Conservation (phyloP, 2,329 filamentous ascomycete species). For the Fusarium burgessii region DNA sequence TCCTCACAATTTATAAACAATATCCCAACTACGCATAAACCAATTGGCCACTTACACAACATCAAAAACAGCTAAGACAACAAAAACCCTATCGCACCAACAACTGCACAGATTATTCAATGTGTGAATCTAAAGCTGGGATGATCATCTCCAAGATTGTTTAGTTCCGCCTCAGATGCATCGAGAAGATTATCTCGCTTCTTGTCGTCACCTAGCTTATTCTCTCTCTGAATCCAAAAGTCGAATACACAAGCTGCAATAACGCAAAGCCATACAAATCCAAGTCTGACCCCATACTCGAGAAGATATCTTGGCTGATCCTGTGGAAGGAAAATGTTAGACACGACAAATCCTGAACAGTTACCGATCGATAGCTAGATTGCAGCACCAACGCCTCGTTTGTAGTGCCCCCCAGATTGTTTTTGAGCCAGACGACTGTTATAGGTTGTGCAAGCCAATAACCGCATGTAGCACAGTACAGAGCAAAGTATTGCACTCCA, state of each 20-base stretch:
- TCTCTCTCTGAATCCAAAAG: background rate
- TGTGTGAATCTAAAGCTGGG: background rate
- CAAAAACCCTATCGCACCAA: background rate
- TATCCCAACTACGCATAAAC: rapidly evolving
- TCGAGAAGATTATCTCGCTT: background rate
- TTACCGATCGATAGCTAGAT: no score
- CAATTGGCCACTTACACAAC: rapidly evolving
- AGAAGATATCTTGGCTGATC: background rate
- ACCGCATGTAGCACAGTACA: no score
- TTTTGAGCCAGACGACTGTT: no score
- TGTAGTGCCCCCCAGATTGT: no score
- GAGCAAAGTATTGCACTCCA: no score
- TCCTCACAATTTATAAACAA: background rate
- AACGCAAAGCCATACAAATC: background rate
- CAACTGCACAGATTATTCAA: background rate
- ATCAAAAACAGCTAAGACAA: rapidly evolving
- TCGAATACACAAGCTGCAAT: background rate
- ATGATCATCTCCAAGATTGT: background rate
- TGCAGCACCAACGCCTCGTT: no score
- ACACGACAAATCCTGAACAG: background rate
- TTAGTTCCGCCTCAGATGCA: background rate
- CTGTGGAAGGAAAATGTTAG: background rate
- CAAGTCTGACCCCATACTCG: background rate
- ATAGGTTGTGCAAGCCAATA: no score
- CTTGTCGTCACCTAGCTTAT: background rate